Conservation (phyloP, 257 asterid genomes). For the Coffea eugenioides region DNA sequence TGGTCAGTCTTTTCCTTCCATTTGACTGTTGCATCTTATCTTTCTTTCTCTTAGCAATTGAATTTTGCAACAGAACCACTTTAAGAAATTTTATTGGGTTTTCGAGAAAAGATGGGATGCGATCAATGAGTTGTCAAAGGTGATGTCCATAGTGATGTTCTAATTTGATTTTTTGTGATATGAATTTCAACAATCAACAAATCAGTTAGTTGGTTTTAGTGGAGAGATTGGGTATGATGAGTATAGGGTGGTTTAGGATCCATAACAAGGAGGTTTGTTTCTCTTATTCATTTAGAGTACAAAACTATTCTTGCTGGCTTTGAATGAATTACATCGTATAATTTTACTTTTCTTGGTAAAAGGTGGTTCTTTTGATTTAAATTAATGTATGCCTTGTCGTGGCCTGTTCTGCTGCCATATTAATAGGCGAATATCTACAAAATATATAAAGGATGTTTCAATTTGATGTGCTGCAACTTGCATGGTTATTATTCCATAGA, state of each 20-base stretch:
- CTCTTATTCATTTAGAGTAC: background rate
- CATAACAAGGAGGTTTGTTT: background rate
- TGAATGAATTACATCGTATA: no score
- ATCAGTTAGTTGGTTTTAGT: background rate
- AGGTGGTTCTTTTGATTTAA: background rate
- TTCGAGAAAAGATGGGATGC: background rate
- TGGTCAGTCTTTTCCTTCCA: conserved; percentile 7
- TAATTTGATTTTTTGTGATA: background rate
- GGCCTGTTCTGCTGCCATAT: background rate
- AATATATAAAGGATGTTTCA: background rate
- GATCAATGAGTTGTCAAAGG: background rate
- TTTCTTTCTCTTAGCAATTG: background rate
- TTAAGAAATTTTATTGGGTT: background rate
- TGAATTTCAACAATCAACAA: background rate
- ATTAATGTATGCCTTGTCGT: background rate
- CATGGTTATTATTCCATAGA: conserved; percentile 12
- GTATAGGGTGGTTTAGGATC: background rate
- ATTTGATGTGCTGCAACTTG: conserved; percentile 1
- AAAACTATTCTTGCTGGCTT: background rate
- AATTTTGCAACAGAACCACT: background rate
- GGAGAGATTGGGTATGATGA: conserved; percentile 1
- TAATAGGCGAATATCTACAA: background rate
- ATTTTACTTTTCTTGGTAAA: background rate
- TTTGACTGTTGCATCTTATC: background rate
- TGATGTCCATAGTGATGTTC: background rate